Evolutionary conservation across 1,284 basidiomycete genomes (phyloP), one percentile per base, ranked within the genome.

Genomic region (Malassezia caprae): DNA sequence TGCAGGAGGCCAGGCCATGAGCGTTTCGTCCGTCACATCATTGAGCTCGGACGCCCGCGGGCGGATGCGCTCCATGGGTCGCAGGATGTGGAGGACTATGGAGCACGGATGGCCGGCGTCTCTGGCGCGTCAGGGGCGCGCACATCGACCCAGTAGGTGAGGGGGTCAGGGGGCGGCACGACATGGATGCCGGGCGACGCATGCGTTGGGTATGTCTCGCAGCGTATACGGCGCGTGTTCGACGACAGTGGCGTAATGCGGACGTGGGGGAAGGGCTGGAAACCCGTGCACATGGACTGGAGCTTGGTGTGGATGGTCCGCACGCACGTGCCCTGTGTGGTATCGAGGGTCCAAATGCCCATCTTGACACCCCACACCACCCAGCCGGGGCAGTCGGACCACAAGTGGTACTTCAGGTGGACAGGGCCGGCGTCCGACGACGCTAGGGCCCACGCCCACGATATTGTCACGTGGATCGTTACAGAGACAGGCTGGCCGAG

Each of bases 351-450:
- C 19, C 64, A 61, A 5, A 28, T 55, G 4, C 64, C 64, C 24
- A 63, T 57, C 26, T 67, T 67, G 3, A 23, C 13, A 8, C 69
- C 69, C 53, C 61, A 61, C 1, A 72, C 59, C 13, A 69, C 48
- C 69, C 69, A 72, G 17, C 50, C 56, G 21, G 67, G 64, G 35
- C 63, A 65, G 39, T 69, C 68, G 23, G 54, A 58, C 2, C 61
- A 30, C 2, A 72, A 26, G 17, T 72, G 61, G 57, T 70, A 72
- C 27, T 62, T 41, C 52, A 72, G 28, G 4, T 42, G 21, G 10
- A 32, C 12, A 4, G 7, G 17, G 19, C 28, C 31, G 21, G 12
- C 40, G 27, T 42, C 39, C 2, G 7, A 10, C 31, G 26, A 12
- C 21, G 27, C 39, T 7, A 27, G 10, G 35, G 26, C 27, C 49